Evolutionary conservation across 2,329 filamentous ascomycete species (phyloP), one percentile per base, ranked within the genome.

Genomic region (Beauveria bassiana): DNA sequence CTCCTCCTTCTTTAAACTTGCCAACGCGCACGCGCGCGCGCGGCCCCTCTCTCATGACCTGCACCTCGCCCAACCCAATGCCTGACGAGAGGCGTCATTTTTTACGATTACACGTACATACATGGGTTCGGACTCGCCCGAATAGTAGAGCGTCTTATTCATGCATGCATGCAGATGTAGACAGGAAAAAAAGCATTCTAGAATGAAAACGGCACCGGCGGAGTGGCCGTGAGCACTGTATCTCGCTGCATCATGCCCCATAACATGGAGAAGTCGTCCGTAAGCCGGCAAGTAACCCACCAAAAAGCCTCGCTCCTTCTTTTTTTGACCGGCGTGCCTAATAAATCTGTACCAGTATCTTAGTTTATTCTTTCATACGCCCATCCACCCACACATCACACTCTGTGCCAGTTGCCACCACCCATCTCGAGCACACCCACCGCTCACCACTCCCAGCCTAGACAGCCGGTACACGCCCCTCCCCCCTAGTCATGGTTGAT

Each of bases 271-370:
- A 38, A 31, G 6, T 28, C n/a, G 26, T 56, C 24, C 24, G 54
- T 47, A 57, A 57, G 54, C 53, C 43, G 20, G 54, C 54, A 47
- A 47, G 43, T 24, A 57, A 47, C 54, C 43, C 54, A 47, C 43
- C 54, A 10, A 46, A 57, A 57, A 16, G 14, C 5, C 31, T 14
- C 16, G 5, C 16, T 16, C 31, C 4, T 34, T 53, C 31, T 53
- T 10, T 40, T 24, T 40, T 9, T 22, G 22, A 20, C 47, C 47
- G 5, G 24, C 18, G 47, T 50, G 5, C 5, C 34, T 38, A 38
- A 16, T 34, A 14, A 38, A 38, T 38, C 34, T 14, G 14, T 38
- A 38, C 34, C 34, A 38, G 34, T 34, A 31, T 12, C 9, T 38
- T 14, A 38, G 34, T 38, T 16, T 16, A 38, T 38, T 16, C 34